Evolutionary conservation across 371 early-diverging fungal genomes (phyloP).

Genomic region (Enteropsectra breve): DNA sequence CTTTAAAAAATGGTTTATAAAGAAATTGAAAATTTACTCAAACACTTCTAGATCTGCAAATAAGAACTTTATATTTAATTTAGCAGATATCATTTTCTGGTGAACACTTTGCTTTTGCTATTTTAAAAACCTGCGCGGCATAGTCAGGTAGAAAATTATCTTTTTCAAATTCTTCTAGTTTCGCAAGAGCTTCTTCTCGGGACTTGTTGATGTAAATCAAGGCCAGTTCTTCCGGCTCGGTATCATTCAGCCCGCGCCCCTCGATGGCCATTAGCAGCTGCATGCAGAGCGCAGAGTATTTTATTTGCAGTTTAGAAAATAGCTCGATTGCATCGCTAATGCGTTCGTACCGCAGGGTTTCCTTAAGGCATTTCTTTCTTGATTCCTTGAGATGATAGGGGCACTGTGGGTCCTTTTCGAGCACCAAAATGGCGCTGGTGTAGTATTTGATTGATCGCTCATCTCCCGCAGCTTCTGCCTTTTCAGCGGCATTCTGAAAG

Average conservation of each 20-base stretch:
- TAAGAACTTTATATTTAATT: too few relatives aligned
- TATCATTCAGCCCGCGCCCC: not conserved
- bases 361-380: constrained; percentile 1
- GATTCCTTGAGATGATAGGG: constrained; percentile 5
- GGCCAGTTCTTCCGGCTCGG: not conserved
- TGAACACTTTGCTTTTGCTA: not conserved
- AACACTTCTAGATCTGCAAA: too few relatives aligned
- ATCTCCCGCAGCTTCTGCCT: not conserved
- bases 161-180: not conserved
- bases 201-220: not conserved
- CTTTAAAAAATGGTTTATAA: too few relatives aligned
- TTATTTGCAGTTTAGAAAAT: not conserved
- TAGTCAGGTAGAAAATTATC: not conserved
- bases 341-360: not conserved
- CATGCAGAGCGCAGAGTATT: constrained; percentile 3
- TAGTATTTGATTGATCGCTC: not conserved
- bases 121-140: not conserved
- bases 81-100: constrained; percentile 52
- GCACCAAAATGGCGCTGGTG: not conserved
- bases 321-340: constrained; percentile 2
- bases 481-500: not conserved
- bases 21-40: too few relatives aligned
- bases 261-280: not conserved
- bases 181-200: not conserved
- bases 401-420: not conserved